A percentile compares a stretch with the other conserved stretches of the same genome.
Conservation (phyloP, 495 filamentous ascomycete species). For the Aspergillus egyptiacus region DNA sequence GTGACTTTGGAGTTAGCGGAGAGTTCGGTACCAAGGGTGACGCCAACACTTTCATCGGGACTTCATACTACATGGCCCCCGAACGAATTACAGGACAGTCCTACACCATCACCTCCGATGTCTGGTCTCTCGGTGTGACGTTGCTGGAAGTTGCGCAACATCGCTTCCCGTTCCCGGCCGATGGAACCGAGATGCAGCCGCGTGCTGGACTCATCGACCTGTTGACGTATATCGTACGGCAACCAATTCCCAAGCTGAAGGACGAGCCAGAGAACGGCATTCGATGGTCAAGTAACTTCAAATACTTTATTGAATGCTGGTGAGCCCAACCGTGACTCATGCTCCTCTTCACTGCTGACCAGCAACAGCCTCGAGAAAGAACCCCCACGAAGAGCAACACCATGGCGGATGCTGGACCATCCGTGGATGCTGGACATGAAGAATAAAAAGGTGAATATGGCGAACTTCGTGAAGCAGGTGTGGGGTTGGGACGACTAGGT, state of each 20-base stretch:
- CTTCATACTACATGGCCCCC: constrained; percentile 98
- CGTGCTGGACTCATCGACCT: constrained; percentile 89
- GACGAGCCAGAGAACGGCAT: constrained; percentile 79
- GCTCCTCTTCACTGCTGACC: constrained; percentile 5
- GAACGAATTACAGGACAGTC: constrained; percentile 95
- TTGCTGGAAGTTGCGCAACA: constrained; percentile 96
- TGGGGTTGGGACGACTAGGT: constrained; percentile 80
- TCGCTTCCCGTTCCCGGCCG: constrained; percentile 93
- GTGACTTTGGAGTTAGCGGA: constrained; percentile 95
- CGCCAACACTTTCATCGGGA: constrained; percentile 98
- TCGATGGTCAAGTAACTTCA: constrained; percentile 92
- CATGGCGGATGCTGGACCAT: constrained; percentile 98
- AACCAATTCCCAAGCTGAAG: constrained; percentile 92
- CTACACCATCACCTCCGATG: constrained; percentile 97
- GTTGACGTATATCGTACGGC: constrained; percentile 92
- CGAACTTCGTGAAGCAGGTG: constrained; percentile 80
- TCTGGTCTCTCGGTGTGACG: constrained; percentile 95
- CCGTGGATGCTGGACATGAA: constrained; percentile 98
- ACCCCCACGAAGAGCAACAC: constrained; percentile 73
- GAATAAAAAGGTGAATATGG: constrained; percentile 94
- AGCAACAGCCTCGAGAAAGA: constrained; percentile 69
- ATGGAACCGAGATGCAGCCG: constrained; percentile 86
- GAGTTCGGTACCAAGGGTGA: constrained; percentile 98
- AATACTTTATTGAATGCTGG: constrained; percentile 99
- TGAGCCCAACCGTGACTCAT: constrained; percentile 46